Evolutionary conservation across 23 red algal genomes (phyloP).

Genomic region (Gracilaria domingensis): DNA sequence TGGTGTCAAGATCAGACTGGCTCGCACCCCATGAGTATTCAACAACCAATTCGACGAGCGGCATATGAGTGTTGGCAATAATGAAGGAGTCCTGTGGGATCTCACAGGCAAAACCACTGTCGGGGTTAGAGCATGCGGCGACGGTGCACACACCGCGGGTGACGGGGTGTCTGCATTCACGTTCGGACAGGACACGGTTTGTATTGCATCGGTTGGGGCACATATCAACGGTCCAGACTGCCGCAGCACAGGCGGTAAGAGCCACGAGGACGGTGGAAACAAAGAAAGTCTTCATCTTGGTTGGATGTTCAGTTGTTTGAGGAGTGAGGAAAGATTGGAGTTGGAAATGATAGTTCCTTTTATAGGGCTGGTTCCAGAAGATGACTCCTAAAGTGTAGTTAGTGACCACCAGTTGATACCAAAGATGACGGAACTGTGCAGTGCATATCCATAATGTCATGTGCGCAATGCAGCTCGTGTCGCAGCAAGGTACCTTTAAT

Average conservation of each 20-base stretch:
- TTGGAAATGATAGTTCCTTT: no score
- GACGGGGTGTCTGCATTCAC: not conserved
- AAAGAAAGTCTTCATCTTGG: not conserved
- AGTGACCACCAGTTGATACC: no score
- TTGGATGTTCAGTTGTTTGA: not conserved
- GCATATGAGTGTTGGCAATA: not conserved
- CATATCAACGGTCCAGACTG: not conserved
- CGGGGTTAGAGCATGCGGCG: not conserved
- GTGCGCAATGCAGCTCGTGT: no score
- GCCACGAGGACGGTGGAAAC: not conserved
- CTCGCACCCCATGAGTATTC: slow-evolving; percentile 6
- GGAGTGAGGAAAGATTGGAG: not conserved
- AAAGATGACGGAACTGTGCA: no score
- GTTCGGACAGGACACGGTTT: not conserved
- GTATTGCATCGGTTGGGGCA: slow-evolving; percentile 18
- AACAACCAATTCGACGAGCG: slow-evolving; percentile 6
- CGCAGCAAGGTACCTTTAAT: no score
- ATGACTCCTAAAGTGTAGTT: no score
- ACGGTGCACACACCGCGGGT: slow-evolving; percentile 16
- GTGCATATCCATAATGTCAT: no score
- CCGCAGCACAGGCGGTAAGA: not conserved
- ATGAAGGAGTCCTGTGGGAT: slow-evolving; percentile 22
- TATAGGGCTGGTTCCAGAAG: not conserved
- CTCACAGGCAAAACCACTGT: not conserved
- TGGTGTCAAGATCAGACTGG: slow-evolving; percentile 39